These are phyloP conservation scores for Aspergillus panamensis DNA, from an alignment of 495 filamentous ascomycete species.

Conservation along the genomic window DNA sequence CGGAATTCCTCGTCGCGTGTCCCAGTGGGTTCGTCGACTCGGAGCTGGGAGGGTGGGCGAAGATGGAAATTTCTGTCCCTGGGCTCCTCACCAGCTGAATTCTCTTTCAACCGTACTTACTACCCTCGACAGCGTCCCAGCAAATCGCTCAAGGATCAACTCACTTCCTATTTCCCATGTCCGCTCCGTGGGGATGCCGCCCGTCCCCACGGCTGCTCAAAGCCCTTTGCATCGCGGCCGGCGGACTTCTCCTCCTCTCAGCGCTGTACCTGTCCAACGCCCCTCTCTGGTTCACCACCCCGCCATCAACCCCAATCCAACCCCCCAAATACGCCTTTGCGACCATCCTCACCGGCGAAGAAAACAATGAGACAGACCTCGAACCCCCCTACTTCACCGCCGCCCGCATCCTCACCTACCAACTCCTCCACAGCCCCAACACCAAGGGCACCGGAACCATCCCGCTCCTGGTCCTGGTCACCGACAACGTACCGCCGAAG, in stretches of 20 bases:
- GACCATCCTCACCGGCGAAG: conserved; percentile 2
- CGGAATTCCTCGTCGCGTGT: too few species aligned
- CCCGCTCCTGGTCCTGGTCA: conserved; percentile 37
- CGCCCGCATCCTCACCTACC: conserved; percentile 41
- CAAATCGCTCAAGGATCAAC: too few species aligned
- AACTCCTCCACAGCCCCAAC: conserved; percentile 39
- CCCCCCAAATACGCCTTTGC: conserved; percentile 1
- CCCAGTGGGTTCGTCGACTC: too few species aligned
- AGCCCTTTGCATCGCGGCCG: neutral
- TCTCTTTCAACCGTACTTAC: too few species aligned
- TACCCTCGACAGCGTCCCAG: too few species aligned
- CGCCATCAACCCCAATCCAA: neutral
- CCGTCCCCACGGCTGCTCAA: neutral
- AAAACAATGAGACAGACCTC: neutral
- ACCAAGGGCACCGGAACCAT: conserved; percentile 26
- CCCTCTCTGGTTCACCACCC: neutral
- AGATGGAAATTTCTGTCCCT: too few species aligned
- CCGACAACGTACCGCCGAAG: conserved; percentile 18
- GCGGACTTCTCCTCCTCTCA: neutral
- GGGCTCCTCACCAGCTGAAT: too few species aligned
- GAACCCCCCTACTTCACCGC: conserved; percentile 40
- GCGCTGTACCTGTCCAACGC: neutral
- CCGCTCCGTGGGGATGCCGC: neutral
- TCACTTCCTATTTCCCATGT: too few species aligned
- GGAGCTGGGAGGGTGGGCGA: too few species aligned